A percentile compares a stretch with the other conserved stretches of the same genome.
Conservation (phyloP, 1,139 yeast genomes). For the Taphrina betulina region DNA sequence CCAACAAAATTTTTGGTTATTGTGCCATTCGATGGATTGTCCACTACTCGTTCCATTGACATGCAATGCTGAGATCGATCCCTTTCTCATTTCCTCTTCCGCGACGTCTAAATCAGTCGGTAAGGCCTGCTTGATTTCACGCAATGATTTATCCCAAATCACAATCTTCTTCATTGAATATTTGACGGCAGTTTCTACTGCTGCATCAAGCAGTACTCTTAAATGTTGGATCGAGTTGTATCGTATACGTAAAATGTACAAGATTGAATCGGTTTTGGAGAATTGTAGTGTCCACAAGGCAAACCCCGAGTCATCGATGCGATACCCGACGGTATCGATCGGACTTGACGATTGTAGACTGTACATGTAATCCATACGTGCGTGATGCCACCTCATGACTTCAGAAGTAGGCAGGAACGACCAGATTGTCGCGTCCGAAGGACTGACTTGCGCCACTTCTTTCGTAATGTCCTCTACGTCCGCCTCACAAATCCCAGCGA, state of each 20-base stretch:
- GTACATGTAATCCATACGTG: constrained; percentile 1
- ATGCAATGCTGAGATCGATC: constrained; percentile 3
- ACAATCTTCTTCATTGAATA: not conserved
- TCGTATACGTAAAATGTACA: not conserved
- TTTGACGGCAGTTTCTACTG: not conserved
- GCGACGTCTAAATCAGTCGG: not conserved
- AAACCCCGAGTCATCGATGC: not conserved
- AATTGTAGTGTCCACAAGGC: constrained; percentile 1
- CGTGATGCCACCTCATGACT: constrained; percentile 14
- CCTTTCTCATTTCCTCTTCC: not conserved
- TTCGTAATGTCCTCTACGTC: not conserved
- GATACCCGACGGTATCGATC: not conserved
- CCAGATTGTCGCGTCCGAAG: not conserved
- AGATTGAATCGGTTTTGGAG: not conserved
- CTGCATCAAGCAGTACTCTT: not conserved
- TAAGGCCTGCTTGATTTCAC: not conserved
- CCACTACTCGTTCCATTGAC: not conserved
- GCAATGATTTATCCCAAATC: not conserved
- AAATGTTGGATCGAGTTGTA: not conserved
- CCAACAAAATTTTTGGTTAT: constrained; percentile 18
- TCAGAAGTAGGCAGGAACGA: constrained; percentile 9
- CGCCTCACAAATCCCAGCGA: not conserved
- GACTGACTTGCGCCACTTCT: not conserved
- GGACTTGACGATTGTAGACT: not conserved
- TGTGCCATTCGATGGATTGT: not conserved